A percentile compares a stretch with the other conserved stretches of the same genome.
Evolutionary conservation across 1,139 yeast species (phyloP).

Genomic region (Protomyces lactucae-debilis): DNA sequence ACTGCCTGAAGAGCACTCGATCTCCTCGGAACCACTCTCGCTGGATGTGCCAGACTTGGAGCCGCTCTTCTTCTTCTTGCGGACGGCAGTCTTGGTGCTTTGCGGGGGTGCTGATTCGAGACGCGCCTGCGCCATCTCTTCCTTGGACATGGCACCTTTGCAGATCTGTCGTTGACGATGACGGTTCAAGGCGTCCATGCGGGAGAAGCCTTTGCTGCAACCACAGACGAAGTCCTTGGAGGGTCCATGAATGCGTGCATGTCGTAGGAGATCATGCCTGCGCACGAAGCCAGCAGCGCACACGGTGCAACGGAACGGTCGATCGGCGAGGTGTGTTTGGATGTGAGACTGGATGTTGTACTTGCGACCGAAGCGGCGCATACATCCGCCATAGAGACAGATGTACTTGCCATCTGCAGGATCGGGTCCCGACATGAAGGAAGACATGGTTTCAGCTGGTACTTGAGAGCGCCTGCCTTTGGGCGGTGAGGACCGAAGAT

Average conservation of each 20-base stretch:
- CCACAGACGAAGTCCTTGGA: conserved; percentile 72
- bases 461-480: conserved; percentile 26
- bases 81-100: background rate
- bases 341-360: conserved; percentile 96
- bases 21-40: background rate
- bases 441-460: conserved; percentile 31
- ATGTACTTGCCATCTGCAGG: conserved; percentile 57
- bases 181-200: conserved; percentile 81
- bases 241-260: conserved; percentile 71
- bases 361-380: conserved; percentile 76
- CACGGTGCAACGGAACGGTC: conserved; percentile 67
- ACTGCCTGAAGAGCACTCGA: background rate
- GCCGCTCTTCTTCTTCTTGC: background rate
- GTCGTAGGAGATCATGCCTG: conserved; percentile 90
- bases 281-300: conserved; percentile 68
- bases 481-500: conserved; percentile 8
- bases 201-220: conserved; percentile 86
- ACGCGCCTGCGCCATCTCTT: background rate
- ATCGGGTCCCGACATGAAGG: conserved; percentile 54
- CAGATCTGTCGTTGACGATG: conserved; percentile 79
- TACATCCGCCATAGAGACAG: conserved; percentile 75
- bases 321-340: conserved; percentile 90
- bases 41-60: background rate
- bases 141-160: conserved; percentile 43
- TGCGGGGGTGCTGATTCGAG: background rate